Conservation (phyloP, 2,329 filamentous ascomycete species). For the Colletotrichum chlorophyti region DNA sequence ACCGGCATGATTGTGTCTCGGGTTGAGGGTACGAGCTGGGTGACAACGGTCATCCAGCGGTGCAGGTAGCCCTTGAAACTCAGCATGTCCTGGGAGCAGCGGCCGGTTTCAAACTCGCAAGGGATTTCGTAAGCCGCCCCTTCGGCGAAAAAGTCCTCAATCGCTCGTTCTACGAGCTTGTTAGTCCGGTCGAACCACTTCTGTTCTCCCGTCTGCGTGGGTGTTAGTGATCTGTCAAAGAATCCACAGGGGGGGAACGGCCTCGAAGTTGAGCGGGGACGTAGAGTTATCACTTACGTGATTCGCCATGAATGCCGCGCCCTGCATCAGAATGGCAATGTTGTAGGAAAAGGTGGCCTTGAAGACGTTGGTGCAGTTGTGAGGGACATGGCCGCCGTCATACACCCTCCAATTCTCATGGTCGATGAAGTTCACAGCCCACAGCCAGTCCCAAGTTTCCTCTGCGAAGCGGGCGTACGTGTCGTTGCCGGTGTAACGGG, state of each 20-base stretch:
- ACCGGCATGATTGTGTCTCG: conserved; percentile 61
- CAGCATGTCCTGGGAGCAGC: conserved; percentile 75
- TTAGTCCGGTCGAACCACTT: conserved; percentile 61
- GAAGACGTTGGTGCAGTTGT: conserved; percentile 60
- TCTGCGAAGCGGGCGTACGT: conserved; percentile 71
- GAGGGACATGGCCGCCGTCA: conserved; percentile 59
- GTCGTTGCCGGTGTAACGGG: conserved; percentile 70
- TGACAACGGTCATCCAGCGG: conserved; percentile 67
- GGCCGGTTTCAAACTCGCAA: conserved; percentile 62
- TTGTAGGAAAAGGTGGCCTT: conserved; percentile 63
- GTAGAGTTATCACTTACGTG: no score
- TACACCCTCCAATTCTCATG: conserved; percentile 61
- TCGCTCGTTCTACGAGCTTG: conserved; percentile 55
- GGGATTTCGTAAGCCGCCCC: conserved; percentile 67
- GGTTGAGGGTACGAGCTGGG: conserved; percentile 67
- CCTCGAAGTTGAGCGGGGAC: no score
- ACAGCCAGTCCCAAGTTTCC: conserved; percentile 68
- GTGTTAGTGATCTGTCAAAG: no score
- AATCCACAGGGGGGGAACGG: no score
- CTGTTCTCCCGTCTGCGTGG: conserved; percentile 33
- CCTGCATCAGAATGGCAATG: conserved; percentile 58
- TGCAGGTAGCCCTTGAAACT: conserved; percentile 76
- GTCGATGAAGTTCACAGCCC: conserved; percentile 57
- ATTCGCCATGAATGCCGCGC: conserved; percentile 67
- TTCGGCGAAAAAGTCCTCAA: conserved; percentile 56